Evolutionary conservation across 1,284 basidiomycete genomes (phyloP), one percentile per base, ranked within the genome.

Genomic region (Inonotus obliquus): DNA sequence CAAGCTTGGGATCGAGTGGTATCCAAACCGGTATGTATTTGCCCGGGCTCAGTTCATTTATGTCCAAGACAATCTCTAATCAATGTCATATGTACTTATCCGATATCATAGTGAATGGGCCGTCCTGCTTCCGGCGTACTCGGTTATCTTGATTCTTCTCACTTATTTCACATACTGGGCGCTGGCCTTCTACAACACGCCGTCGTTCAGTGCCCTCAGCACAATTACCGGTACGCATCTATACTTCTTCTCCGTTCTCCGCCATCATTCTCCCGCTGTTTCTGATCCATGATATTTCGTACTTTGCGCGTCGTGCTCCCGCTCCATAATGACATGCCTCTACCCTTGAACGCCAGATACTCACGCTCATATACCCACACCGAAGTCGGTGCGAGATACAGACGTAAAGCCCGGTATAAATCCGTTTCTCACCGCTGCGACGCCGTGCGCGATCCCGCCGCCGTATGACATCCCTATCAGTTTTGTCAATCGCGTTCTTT

Each of bases 401-500:
- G 14, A 27, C 9, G 32, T 27, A 27, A 52, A 17, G 27, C 49
- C 39, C 38, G 52, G 60, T 0, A 69, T 69, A 44, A 79, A 82
- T 71, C 77, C 81, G 21, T 88, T 85, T 68, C 67, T 81, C 55
- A 74, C 70, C 17, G 76, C 81, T 51, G 77, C 78, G 11, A 72
- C 77, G 44, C 70, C 76, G 4, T 71, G 77, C 60, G 75, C 80
- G 19, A 77, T 83, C 19, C 85, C 88, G 6, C 83, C 86, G 65
- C 75, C 88, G 27, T 88, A 90, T 69, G 92, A 94, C 73, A 82
- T 94, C 65, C 92, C 92, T 2, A 86, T 93, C 63, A 87, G 88
- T 48, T 70, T 92, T 51, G 89, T 92, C 21, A 93, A 92, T 69
- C 84, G 88, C 47, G 80, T 86, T 45, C 68, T 88, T 38, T 90